Evolutionary conservation across 2,329 filamentous ascomycete species (phyloP), one percentile per base, ranked within the genome.

Genomic region (Coniosporium tulheliwenetii): DNA sequence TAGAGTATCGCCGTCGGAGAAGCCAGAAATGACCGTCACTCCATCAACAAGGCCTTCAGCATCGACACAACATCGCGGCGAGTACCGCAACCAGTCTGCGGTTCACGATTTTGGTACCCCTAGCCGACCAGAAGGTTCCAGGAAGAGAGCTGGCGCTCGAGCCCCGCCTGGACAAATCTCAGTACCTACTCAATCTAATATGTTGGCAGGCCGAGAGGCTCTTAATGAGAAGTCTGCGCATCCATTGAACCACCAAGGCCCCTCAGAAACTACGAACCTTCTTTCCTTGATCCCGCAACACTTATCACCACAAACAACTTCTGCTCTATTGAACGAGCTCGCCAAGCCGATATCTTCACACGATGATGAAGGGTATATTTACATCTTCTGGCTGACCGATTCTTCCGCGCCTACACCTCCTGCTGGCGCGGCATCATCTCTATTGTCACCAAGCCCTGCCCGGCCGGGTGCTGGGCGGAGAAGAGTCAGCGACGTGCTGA

Each of bases 341-440:
- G 75, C 61, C 56, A 91, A 73, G 66, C 85, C 69, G 1, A 73
- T 87, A 37, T 86, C 85, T 0, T 66, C 75, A 15, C 65, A 71
- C 41, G 84, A 91, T 48, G 84, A 93, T 50, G 68, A 81, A 10
- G 91, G 91, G 32, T 98, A 91, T 63, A 96, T 98, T 49, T 98
- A 98, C 70, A 93, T 98, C 60, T 98, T 96, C 69, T 95, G 89
- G 86, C 71, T 95, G 15, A 95, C 85, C 0, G 78, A 85, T 30
- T 67, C 73, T 31, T 71, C 74, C 7, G 57, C 68, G 0, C 58
- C 72, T 0, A 64, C 70, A 1, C 68, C 75, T 0, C 68, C 78
- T 0, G 65, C 67, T 79, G 50, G 54, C 3, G 36, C 60, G 58
- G 40, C 59, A 5, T 47, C 51, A 26, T 56, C 52, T 1, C 45